A percentile compares a stretch with the other conserved stretches of the same genome.
phyloP scores from a whole-genome alignment of 768 basidiomycete genomes.

The Cystobasidium onofrii region DNA sequence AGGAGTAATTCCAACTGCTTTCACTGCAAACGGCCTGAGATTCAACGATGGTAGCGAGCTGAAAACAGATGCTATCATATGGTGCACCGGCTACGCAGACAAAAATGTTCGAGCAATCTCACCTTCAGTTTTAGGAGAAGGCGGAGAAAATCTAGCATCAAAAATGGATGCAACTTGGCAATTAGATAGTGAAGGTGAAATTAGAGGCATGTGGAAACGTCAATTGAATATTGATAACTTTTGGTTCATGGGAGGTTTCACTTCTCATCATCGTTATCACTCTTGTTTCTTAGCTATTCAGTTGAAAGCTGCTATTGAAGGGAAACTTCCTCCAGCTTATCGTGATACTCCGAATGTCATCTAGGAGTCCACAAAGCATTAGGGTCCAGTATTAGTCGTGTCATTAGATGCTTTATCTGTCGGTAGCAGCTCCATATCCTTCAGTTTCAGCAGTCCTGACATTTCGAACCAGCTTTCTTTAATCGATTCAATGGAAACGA shows the following conservation, averaged over 20 bases:
- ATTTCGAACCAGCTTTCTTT: too few species aligned
- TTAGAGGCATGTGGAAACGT: neutral
- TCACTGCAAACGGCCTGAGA: neutral
- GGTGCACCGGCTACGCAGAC: constrained; percentile 9
- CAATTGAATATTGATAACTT: constrained; percentile 1
- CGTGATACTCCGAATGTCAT: neutral
- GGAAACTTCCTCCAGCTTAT: constrained; percentile 10
- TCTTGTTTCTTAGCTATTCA: constrained; percentile 7
- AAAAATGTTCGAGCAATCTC: neutral
- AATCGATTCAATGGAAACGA: too few species aligned
- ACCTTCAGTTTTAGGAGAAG: neutral
- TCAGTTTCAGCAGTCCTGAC: neutral
- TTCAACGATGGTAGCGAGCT: neutral
- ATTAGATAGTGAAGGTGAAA: constrained; percentile 3
- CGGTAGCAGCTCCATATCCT: neutral
- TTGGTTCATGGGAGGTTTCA: neutral
- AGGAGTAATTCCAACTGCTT: neutral
- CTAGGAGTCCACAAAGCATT: neutral
- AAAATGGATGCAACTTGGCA: constrained; percentile 1
- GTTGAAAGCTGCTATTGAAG: constrained; percentile 1
- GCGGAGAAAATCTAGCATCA: neutral
- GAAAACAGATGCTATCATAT: neutral
- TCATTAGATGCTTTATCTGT: neutral
- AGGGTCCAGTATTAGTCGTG: neutral
- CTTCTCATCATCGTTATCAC: neutral